These are phyloP conservation scores for Kodamaea restingae DNA, from an alignment of 805 yeast species.

Conservation along the genomic window DNA sequence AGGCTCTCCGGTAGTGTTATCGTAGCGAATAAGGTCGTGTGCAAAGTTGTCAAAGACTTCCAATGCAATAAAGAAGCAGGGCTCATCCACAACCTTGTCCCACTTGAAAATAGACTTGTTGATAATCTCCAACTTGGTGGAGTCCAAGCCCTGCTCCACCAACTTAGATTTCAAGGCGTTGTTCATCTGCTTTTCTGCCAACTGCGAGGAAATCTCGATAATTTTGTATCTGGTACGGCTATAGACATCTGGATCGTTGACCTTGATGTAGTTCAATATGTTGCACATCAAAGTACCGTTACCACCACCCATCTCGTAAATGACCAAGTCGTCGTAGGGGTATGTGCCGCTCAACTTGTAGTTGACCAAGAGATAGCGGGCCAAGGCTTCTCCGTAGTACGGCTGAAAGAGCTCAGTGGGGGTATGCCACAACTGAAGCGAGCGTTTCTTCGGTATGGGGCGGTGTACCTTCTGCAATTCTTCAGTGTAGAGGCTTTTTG, in stretches of 20 bases:
- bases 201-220: conserved; percentile 63
- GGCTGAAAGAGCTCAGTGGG: conserved; percentile 87
- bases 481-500: conserved; percentile 20
- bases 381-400: conserved; percentile 80
- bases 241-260: conserved; percentile 70
- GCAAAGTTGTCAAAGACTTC: conserved; percentile 84
- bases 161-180: conserved; percentile 34
- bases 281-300: conserved; percentile 83
- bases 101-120: conserved; percentile 77
- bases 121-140: conserved; percentile 55
- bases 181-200: conserved; percentile 53
- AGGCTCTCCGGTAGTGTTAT: conserved; percentile 60
- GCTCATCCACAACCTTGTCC: conserved; percentile 54
- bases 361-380: conserved; percentile 69
- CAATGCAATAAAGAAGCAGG: conserved; percentile 72
- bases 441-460: conserved; percentile 21
- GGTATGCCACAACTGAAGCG: conserved; percentile 80
- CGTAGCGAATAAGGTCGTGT: conserved; percentile 78
- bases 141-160: conserved; percentile 44
- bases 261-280: conserved; percentile 59
- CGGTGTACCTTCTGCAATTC: conserved; percentile 16
- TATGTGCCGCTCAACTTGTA: conserved; percentile 59
- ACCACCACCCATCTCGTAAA: conserved; percentile 89
- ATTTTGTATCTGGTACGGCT: conserved; percentile 62
- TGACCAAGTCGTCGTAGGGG: conserved; percentile 67